Evolutionary conservation across 1,284 basidiomycete species (phyloP), one percentile per base, ranked within the genome.

Genomic region (Ceratobasidium sp.): DNA sequence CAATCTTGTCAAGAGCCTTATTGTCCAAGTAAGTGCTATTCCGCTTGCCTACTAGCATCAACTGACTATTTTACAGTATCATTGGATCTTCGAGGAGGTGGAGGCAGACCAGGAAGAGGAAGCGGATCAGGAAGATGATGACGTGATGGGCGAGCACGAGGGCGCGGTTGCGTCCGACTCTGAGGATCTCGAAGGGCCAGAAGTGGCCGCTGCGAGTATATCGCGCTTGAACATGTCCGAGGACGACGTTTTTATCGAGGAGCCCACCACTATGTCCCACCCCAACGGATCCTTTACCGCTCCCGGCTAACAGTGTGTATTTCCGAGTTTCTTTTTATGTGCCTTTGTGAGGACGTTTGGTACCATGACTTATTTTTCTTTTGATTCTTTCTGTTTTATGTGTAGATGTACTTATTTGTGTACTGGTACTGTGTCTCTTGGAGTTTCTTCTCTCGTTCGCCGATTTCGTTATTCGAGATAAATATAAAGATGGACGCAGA

Each of bases 1-100:
- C 37, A 19, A 62, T 4, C 53, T 93, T 6, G 89, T 92, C 77
- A 92, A 92, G 81, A 87, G 89, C 2, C 85, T 94, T 59, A 91
- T 94, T 74, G 88, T 90, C 34, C 91, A 93, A 79, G 92, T 93
- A 80, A 76, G 89, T 84, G 51, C 24, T 3, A 11, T 9, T 46
- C 29, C 37, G 19, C 51, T 65, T 19, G 16, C n/a, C 29, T 37
- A 13, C 43, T 13, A 41, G 6, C 31, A 51, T 63, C 31, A 56
- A 49, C 46, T 64, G 27, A 31, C 8, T 34, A 58, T 76, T 37
- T 62, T 54, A 8, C 61, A 78, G 76, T 79, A 77, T 53, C 78
- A 79, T 68, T 78, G 77, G 76, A 72, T 80, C 39, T 80, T 80
- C 73, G 75, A 79, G 65, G 78, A 79, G 46, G 49, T 71, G 14